Percentiles rank a stretch among this genome's conserved stretches.
Evolutionary conservation across 1,139 yeast species (phyloP).

Genomic region (Yueomyces sp.): DNA sequence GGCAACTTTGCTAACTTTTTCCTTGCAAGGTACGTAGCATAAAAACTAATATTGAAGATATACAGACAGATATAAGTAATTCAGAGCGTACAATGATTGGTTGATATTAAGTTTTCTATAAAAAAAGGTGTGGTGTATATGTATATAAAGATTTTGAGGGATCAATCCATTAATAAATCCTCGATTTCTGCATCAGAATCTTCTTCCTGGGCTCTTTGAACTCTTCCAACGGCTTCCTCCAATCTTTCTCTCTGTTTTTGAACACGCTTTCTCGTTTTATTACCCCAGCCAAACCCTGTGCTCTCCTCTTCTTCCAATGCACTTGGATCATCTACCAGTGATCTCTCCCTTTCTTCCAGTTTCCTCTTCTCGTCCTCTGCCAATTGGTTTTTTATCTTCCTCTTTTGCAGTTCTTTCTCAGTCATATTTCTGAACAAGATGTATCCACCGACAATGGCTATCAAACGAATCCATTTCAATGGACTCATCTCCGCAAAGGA

Average conservation of each 20-base stretch:
- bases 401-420: constrained; percentile 32
- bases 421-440: constrained; percentile 31
- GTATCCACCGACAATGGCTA: constrained; percentile 35
- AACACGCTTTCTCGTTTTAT: constrained; percentile 48
- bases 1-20: no score
- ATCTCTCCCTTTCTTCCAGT: constrained; percentile 29
- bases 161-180: constrained; percentile 46
- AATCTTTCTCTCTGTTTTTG: constrained; percentile 42
- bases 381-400: constrained; percentile 40
- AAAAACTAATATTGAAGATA: no score
- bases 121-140: no score
- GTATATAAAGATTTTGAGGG: no score
- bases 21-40: no score
- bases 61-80: no score
- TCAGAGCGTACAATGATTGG: no score
- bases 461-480: constrained; percentile 25
- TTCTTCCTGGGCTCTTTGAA: constrained; percentile 31
- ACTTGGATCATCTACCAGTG: constrained; percentile 29
- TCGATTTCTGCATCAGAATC: constrained; percentile 54
- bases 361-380: constrained; percentile 30
- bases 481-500: constrained; percentile 3
- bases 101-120: no score
- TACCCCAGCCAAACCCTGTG: constrained; percentile 60
- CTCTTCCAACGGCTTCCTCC: constrained; percentile 34
- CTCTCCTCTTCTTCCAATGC: constrained; percentile 20